Base-by-base conservation (phyloP, 2,329 filamentous ascomycete genomes). In the Cyphellophora europaea region DNA sequence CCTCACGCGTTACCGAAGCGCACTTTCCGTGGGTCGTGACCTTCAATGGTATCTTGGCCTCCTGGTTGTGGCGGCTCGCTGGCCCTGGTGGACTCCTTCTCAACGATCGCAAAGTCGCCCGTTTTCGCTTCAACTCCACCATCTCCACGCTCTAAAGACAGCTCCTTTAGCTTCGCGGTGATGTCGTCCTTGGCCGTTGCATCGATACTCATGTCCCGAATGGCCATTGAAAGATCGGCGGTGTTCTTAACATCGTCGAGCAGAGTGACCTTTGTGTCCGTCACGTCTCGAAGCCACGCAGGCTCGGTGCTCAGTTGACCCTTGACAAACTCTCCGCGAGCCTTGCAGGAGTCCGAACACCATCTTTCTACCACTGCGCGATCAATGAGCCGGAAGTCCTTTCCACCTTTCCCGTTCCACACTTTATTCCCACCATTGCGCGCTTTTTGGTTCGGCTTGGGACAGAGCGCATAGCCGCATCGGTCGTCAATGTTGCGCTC, bases 251-350 rank as follows among this genome's bases (percentile, higher is more conserved):
- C 72, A 55, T 93, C 85, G 35, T 85, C 77, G 2, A 81, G 57
- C 21, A 86, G 52, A 21, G 80, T 69, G 42, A 86, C 73, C 28
- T 66, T 55, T 27, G 69, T 66, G 2, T 63, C 62, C 18, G 70
- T 69, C 3, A 72, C 76, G 4, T 72, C 72, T 34, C 88, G 71
- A 58, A 91, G 77, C 86, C 88, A 94, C 0, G 83, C 84, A 0
- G 87, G 85, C 43, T 82, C 79, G 53, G 91, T 82, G 45, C 74
- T 80, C 25, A 96, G 72, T 66, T 98, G 91, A 15, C 93, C 82
- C 52, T 87, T 84, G 49, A 96, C 70, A 57, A 87, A 94, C 46
- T 93, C 67, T 2, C 84, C 87, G 32, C 84, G 72, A 45, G 76
- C 74, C 2, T 83, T 83, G 61, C 91, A 98, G 25, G 69, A 69